Percentiles rank a stretch among this genome's conserved stretches.
Conservation (phyloP, 2,329 filamentous ascomycete species). For the Trichoderma atroviride region DNA sequence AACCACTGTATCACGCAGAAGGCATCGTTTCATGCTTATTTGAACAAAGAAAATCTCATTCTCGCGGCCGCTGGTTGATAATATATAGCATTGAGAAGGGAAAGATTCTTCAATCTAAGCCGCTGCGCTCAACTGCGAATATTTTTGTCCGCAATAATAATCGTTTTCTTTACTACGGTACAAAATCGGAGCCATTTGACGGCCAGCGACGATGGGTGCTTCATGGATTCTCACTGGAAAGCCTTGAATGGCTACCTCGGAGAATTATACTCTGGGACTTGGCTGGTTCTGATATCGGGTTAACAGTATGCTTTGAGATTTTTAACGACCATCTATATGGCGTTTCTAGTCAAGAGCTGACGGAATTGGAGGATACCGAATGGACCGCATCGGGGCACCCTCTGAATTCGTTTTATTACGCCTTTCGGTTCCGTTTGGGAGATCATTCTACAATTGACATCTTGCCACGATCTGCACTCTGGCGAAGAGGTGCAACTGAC, state of each 20-base stretch:
- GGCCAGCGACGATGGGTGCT: slow-evolving; percentile 66
- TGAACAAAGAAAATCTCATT: slow-evolving; percentile 42
- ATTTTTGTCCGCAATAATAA: slow-evolving; percentile 69
- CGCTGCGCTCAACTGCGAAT: slow-evolving; percentile 52
- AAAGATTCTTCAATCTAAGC: slow-evolving; percentile 45
- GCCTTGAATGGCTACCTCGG: slow-evolving; percentile 44
- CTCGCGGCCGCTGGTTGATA: slow-evolving; percentile 55
- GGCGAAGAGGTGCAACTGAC: slow-evolving; percentile 68
- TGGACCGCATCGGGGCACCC: slow-evolving; percentile 49
- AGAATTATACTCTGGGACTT: slow-evolving; percentile 59
- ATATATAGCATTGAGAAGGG: slow-evolving; percentile 47
- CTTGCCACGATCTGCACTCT: slow-evolving; percentile 49
- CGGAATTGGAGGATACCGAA: slow-evolving; percentile 64
- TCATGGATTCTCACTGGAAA: slow-evolving; percentile 52
- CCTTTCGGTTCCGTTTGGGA: slow-evolving; percentile 62
- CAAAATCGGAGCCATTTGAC: slow-evolving; percentile 57
- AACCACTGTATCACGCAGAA: slow-evolving; percentile 59
- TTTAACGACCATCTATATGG: slow-evolving; percentile 68
- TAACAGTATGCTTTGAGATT: slow-evolving; percentile 72
- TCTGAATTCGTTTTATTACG: slow-evolving; percentile 68
- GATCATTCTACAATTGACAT: slow-evolving; percentile 44
- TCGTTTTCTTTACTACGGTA: slow-evolving; percentile 66
- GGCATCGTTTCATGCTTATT: slow-evolving; percentile 62
- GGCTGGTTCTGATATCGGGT: slow-evolving; percentile 66
- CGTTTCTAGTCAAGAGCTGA: slow-evolving; percentile 65